These are phyloP conservation scores for Cytospora paraplurivora DNA, from an alignment of 2,329 filamentous ascomycete genomes.

Conservation along the genomic window DNA sequence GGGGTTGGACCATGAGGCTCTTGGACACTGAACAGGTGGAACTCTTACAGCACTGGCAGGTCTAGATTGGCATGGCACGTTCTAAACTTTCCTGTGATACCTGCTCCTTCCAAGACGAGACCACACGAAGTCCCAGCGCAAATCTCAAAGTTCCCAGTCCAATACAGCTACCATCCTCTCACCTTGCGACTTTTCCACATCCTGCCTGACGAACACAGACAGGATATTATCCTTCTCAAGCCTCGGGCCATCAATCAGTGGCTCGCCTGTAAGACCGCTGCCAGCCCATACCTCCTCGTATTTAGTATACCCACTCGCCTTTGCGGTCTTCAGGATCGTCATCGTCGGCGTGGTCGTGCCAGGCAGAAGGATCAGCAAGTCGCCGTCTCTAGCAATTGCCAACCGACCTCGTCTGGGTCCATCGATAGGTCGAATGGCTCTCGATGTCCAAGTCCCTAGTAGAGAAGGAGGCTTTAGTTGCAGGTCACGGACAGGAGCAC, in stretches of 20 bases:
- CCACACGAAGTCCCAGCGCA: too few relatives aligned
- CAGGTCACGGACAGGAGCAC: neutral
- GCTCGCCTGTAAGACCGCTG: constrained; percentile 42
- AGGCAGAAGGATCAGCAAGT: constrained; percentile 43
- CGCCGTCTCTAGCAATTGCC: constrained; percentile 38
- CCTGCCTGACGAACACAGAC: constrained; percentile 39
- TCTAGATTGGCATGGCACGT: too few relatives aligned
- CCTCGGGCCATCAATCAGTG: constrained; percentile 43
- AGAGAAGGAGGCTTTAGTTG: neutral
- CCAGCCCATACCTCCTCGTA: constrained; percentile 43
- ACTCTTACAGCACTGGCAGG: too few relatives aligned
- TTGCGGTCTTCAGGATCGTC: constrained; percentile 39
- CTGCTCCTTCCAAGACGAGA: too few relatives aligned
- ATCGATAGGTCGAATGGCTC: constrained; percentile 36
- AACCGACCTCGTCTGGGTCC: constrained; percentile 42
- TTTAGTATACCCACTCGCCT: constrained; percentile 34
- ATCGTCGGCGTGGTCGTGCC: constrained; percentile 36
- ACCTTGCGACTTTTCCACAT: constrained; percentile 17
- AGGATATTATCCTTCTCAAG: constrained; percentile 41
- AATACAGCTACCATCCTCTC: constrained; percentile 40
- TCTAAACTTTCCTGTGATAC: too few relatives aligned
- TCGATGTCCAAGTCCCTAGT: constrained; percentile 41
- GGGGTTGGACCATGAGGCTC: too few relatives aligned
- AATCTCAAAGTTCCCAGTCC: constrained; percentile 38
- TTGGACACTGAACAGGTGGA: too few relatives aligned